Percentiles rank a stretch among this genome's conserved stretches.
phyloP scores from a whole-genome alignment of 177 flowering plant species.

The Viscum album region DNA sequence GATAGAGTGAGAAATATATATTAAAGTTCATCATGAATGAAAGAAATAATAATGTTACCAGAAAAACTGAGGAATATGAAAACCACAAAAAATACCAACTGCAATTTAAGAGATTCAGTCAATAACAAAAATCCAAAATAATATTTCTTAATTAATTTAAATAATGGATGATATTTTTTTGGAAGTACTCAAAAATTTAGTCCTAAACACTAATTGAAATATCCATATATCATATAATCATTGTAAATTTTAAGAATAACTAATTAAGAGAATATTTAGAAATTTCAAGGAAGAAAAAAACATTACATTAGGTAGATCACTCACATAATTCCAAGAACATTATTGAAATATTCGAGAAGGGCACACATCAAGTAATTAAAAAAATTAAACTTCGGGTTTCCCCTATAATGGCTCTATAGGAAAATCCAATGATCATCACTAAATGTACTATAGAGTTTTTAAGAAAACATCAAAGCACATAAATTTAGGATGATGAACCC shows the following conservation, averaged over 20 bases:
- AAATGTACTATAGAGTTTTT: no score
- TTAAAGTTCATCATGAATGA: background rate
- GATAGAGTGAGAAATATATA: background rate
- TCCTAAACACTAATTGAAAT: no score
- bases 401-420: conserved; percentile 7
- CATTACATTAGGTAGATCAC: no score
- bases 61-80: conserved; percentile 42
- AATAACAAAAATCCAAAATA: no score
- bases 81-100: conserved; percentile 48
- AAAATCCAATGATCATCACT: background rate
- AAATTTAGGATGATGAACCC: conserved; percentile 27
- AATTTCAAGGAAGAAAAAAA: no score
- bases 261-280: no score
- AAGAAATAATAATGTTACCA: conserved; percentile 21
- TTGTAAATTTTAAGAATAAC: no score
- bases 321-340: conserved; percentile 3
- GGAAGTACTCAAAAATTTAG: no score
- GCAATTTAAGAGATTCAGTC: conserved; percentile 18
- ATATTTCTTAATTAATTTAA: no score
- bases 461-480: background rate
- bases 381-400: conserved; percentile 7
- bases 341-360: conserved; percentile 10
- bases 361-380: conserved; percentile 9
- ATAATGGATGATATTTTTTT: no score
- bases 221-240: no score